phyloP scores from a whole-genome alignment of 768 basidiomycete genomes.

The Mycena filopes region DNA sequence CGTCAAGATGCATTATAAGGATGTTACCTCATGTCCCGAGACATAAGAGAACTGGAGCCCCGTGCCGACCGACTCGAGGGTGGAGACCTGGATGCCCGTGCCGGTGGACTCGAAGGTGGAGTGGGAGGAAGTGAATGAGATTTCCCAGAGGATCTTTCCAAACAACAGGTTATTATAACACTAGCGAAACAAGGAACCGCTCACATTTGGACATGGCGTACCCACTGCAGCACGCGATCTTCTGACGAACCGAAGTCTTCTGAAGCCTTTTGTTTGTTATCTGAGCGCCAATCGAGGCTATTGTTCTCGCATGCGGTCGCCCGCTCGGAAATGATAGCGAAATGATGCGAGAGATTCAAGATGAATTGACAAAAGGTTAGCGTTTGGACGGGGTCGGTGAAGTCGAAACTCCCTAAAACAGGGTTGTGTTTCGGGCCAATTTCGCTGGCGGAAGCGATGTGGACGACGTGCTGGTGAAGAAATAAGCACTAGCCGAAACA shows the following conservation, averaged over 20 bases:
- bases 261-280: too few relatives aligned
- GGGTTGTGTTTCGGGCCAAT: background rate
- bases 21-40: too few relatives aligned
- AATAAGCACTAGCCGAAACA: background rate
- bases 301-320: too few relatives aligned
- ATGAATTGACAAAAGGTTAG: too few relatives aligned
- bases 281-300: too few relatives aligned
- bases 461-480: background rate
- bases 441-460: too few relatives aligned
- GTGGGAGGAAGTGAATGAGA: slow-evolving; percentile 9
- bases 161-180: background rate
- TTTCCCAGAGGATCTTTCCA: slow-evolving; percentile 14
- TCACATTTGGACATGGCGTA: background rate
- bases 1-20: too few relatives aligned
- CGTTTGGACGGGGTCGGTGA: background rate
- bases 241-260: background rate
- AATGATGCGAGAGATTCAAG: too few relatives aligned
- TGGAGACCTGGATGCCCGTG: background rate
- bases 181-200: background rate
- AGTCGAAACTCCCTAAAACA: too few relatives aligned
- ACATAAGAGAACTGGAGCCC: too few relatives aligned
- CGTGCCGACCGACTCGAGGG: too few relatives aligned
- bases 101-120: slow-evolving; percentile 1
- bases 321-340: too few relatives aligned
- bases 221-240: slow-evolving; percentile 17